These are phyloP conservation scores for Cryptococcus amylolentus DNA, from an alignment of 1,284 basidiomycete species.

Conservation along the genomic window DNA sequence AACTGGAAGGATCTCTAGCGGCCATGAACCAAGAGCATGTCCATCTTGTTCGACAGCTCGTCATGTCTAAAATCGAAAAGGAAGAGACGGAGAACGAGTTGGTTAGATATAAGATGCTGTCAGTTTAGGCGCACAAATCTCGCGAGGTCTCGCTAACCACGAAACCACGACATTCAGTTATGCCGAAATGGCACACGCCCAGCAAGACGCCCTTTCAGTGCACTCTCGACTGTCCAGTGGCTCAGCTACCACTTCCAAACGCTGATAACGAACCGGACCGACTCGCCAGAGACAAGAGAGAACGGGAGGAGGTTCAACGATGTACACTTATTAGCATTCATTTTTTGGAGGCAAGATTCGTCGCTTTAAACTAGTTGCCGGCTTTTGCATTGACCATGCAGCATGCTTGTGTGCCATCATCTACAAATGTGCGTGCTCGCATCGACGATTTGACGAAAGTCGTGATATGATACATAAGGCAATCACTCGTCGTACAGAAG, in stretches of 20 bases:
- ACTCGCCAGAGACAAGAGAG: too few relatives aligned
- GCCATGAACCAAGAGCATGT: constrained; percentile 58
- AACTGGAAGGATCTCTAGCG: constrained; percentile 69
- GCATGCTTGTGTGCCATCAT: neutral
- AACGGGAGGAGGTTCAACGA: neutral
- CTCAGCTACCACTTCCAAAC: too few relatives aligned
- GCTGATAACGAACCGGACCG: too few relatives aligned
- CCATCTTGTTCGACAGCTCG: constrained; percentile 72
- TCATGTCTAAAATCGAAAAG: constrained; percentile 75
- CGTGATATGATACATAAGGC: too few relatives aligned
- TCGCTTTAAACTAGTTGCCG: neutral
- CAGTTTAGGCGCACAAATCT: constrained; percentile 41
- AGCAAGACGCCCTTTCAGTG: constrained; percentile 63
- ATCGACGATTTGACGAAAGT: neutral
- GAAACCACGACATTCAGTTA: constrained; percentile 56
- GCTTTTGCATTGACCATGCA: neutral
- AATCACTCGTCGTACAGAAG: constrained; percentile 29
- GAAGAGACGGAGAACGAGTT: constrained; percentile 88
- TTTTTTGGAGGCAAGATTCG: too few relatives aligned
- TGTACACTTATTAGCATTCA: neutral
- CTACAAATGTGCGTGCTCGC: neutral
- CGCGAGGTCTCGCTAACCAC: neutral
- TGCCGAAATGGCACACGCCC: constrained; percentile 81
- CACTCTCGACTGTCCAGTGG: constrained; percentile 14
- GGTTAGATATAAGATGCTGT: constrained; percentile 86